Base-by-base conservation (phyloP, 331 rosid genomes). In the Saraca asoca region DNA sequence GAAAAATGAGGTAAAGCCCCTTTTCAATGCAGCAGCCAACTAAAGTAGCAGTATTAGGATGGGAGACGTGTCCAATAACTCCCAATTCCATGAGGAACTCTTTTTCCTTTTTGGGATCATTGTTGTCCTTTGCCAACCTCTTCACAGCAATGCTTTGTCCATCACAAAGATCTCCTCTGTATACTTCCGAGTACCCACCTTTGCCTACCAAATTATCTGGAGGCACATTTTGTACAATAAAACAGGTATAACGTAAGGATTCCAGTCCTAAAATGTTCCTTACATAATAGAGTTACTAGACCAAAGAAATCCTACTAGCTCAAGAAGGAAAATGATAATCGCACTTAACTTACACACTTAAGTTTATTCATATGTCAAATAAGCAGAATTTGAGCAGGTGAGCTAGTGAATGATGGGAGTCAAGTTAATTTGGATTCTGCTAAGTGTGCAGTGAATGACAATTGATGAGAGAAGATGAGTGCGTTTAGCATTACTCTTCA, bases 161-260 rank as follows among this genome's bases (percentile, higher is more conserved):
- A 75, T 86, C 78, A 46, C 69, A 51, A 68, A 87, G 81, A 64
- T 79, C 82, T 34, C 95, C 98, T 79, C 66, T 87, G 69, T 87
- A 93, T 33, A 93, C 98, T 62, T 87, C 98, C 5, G 95, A 90
- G 72, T 93, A 93, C 29, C 97, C 98, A 20, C 98, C 98, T 60
- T 83, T 62, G 33, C 98, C 98, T 9, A 81, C 95, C 63, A 90
- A 45, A 55, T 87, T 78, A 65, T 90, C 98, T 93, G 70, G 3
- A 24, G 31, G 31, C 3, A 62, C 63, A 45, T 60, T 43, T 43
- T 37, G 11, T 69, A 15, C 35, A 75, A 63, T 0, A 2, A 41
- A 41, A 24, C 61, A 43, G 2, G 34, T 49, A 45, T 44, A 44
- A 61, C 31, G 3, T 24, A 24, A 10, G 41, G 2, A 39, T 39